Evolutionary conservation across 2,329 filamentous ascomycete species (phyloP).

Genomic region (Gnomoniopsis sp.): DNA sequence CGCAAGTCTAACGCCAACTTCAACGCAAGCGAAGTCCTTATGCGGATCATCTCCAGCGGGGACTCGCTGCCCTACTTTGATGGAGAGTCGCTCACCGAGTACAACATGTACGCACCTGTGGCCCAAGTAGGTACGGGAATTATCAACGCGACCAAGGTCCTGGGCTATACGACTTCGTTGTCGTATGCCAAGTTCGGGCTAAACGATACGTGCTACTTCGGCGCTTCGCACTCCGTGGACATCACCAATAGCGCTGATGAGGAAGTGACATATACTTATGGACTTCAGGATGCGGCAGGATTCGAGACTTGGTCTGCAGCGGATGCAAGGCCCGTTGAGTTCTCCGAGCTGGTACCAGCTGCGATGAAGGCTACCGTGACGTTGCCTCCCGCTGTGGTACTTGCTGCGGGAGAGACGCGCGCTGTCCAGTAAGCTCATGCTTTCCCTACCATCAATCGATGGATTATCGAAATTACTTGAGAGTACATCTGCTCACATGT

Average conservation of each 20-base stretch:
- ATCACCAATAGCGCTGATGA: constrained; percentile 12
- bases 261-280: constrained; percentile 10
- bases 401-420: constrained; percentile 8
- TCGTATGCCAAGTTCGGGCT: constrained; percentile 43
- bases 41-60: constrained; percentile 6
- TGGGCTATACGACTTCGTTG: constrained; percentile 36
- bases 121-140: constrained; percentile 44
- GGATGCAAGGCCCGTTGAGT: background rate
- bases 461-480: background rate
- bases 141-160: constrained; percentile 42
- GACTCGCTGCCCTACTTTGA: constrained; percentile 6
- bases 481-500: background rate
- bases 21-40: constrained; percentile 5
- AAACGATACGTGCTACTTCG: constrained; percentile 45
- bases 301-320: constrained; percentile 9
- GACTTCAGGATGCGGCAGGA: constrained; percentile 8
- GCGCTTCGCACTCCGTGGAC: constrained; percentile 10
- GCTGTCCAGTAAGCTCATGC: background rate
- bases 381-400: background rate
- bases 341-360: constrained; percentile 5
- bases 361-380: constrained; percentile 4
- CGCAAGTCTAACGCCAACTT: constrained; percentile 7
- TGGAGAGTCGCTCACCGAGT: constrained; percentile 5
- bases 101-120: constrained; percentile 32
- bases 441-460: too few species aligned